These are phyloP conservation scores for Talaromyces wortmannii DNA, from an alignment of 495 filamentous ascomycete species.

Conservation along the genomic window DNA sequence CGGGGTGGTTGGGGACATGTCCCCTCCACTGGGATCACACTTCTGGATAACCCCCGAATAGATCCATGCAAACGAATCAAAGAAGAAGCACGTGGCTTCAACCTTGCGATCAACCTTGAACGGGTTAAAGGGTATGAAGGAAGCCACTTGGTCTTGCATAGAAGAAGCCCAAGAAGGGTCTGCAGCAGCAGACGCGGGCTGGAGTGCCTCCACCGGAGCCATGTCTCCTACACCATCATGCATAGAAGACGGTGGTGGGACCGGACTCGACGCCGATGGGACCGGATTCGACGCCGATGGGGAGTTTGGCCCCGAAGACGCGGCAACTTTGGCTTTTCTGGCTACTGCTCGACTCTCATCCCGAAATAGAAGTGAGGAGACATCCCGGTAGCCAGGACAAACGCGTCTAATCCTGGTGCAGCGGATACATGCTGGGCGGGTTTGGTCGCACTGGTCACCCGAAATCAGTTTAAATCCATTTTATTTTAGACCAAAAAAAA, in stretches of 20 bases:
- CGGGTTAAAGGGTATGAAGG: neutral
- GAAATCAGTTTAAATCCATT: too few species aligned
- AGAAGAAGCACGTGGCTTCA: neutral
- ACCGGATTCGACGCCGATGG: neutral
- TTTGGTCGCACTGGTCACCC: too few species aligned
- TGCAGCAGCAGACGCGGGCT: neutral
- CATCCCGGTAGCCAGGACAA: too few species aligned
- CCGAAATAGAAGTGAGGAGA: slow-evolving; percentile 16
- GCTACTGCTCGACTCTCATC: slow-evolving; percentile 64
- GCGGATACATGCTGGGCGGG: too few species aligned
- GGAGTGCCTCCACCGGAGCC: too few species aligned
- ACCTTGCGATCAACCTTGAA: neutral
- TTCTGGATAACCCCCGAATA: neutral
- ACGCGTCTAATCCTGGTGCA: too few species aligned
- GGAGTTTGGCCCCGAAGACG: slow-evolving; percentile 1
- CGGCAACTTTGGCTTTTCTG: slow-evolving; percentile 48
- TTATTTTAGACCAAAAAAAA: too few species aligned
- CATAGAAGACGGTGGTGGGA: too few species aligned
- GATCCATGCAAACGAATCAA: neutral
- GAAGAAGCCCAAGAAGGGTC: neutral
- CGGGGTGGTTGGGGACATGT: neutral
- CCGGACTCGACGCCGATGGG: neutral
- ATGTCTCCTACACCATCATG: too few species aligned
- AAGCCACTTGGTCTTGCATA: neutral
- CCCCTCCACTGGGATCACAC: neutral